phyloP scores from a whole-genome alignment of 2,329 filamentous ascomycete species.

The Claviceps paspali region DNA sequence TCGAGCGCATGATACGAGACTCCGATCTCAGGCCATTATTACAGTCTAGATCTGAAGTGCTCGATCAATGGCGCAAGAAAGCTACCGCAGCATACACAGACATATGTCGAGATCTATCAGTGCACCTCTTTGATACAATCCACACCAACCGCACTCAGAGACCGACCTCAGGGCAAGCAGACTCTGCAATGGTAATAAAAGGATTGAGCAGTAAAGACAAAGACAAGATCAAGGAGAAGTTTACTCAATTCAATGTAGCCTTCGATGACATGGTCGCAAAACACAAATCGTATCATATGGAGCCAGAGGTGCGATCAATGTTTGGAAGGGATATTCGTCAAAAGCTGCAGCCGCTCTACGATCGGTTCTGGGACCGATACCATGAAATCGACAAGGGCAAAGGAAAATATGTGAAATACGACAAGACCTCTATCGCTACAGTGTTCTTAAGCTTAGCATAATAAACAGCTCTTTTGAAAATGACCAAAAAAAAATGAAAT shows the following conservation, averaged over 20 bases:
- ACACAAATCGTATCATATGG: conserved; percentile 78
- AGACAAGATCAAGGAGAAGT: conserved; percentile 93
- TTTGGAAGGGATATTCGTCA: conserved; percentile 75
- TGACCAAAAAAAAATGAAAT: too few relatives aligned
- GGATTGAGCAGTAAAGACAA: conserved; percentile 77
- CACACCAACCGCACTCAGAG: conserved; percentile 67
- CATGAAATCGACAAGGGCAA: conserved; percentile 96
- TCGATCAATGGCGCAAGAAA: conserved; percentile 81
- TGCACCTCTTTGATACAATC: conserved; percentile 76
- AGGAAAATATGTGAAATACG: conserved; percentile 96
- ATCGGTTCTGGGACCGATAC: conserved; percentile 91
- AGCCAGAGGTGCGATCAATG: conserved; percentile 70
- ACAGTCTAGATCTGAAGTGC: conserved; percentile 44
- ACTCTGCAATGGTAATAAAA: conserved; percentile 75
- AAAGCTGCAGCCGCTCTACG: conserved; percentile 88
- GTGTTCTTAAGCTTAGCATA: conserved; percentile 38
- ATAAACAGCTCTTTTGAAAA: conserved; percentile 3
- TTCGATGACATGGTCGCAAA: conserved; percentile 80
- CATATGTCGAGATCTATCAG: conserved; percentile 75
- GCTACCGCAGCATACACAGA: conserved; percentile 69
- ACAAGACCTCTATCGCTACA: conserved; percentile 65
- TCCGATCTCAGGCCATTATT: conserved; percentile 67
- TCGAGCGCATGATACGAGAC: conserved; percentile 69
- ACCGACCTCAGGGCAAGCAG: conserved; percentile 57
- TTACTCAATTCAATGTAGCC: conserved; percentile 72